A percentile compares a stretch with the other conserved stretches of the same genome.
Conservation (phyloP, 2,329 filamentous ascomycete species). For the Ophioceras dolichostomum region DNA sequence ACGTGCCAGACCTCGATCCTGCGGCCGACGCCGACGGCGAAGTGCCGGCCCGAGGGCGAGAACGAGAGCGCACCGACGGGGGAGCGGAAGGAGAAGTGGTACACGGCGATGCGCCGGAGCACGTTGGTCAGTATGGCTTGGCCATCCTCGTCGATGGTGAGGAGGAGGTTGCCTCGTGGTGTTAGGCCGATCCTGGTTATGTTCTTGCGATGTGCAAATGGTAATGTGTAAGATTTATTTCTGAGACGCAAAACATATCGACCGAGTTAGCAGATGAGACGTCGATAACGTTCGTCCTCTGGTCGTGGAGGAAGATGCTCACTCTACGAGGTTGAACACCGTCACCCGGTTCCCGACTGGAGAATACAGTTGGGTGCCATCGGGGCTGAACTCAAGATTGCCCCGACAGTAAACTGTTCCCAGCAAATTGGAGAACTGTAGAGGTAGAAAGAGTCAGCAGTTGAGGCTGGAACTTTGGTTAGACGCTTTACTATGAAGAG, state of each 20-base stretch:
- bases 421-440: slow-evolving; percentile 90
- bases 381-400: slow-evolving; percentile 90
- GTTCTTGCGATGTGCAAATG: slow-evolving; percentile 88
- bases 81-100: slow-evolving; percentile 92
- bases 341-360: slow-evolving; percentile 94
- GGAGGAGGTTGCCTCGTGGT: slow-evolving; percentile 79
- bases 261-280: slow-evolving; percentile 14
- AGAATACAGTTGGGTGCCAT: slow-evolving; percentile 90
- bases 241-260: slow-evolving; percentile 29
- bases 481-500: slow-evolving; percentile 3
- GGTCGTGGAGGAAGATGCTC: slow-evolving; percentile 17
- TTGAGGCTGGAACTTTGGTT: too few species aligned
- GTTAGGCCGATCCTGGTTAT: slow-evolving; percentile 81
- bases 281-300: neutral
- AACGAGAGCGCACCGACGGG: slow-evolving; percentile 76
- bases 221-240: slow-evolving; percentile 78
- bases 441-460: slow-evolving; percentile 1
- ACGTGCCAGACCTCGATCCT: slow-evolving; percentile 95
- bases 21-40: slow-evolving; percentile 77
- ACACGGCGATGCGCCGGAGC: slow-evolving; percentile 70
- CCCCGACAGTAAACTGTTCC: slow-evolving; percentile 98
- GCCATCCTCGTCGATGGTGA: slow-evolving; percentile 90
- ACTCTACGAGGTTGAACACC: slow-evolving; percentile 95
- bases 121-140: slow-evolving; percentile 89
- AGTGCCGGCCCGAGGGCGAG: slow-evolving; percentile 81